phyloP scores from a whole-genome alignment of 495 filamentous ascomycete genomes.

The Letharia lupina region DNA sequence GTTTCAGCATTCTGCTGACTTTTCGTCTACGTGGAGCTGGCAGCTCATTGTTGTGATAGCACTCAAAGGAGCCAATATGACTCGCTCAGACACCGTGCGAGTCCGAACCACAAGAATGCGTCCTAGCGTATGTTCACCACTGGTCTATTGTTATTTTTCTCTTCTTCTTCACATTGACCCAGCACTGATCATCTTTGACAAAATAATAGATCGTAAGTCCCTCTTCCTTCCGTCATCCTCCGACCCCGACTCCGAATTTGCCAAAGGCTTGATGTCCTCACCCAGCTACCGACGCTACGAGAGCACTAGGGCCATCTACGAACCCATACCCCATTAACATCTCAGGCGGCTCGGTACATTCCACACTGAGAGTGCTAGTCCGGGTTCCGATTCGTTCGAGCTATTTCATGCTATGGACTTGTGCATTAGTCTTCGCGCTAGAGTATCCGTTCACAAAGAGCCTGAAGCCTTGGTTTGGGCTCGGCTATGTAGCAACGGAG shows the following conservation, averaged over 20 bases:
- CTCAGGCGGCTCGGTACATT: background rate
- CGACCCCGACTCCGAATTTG: background rate
- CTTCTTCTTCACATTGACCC: background rate
- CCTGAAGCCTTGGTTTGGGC: too few species aligned
- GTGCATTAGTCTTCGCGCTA: background rate
- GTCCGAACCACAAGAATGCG: background rate
- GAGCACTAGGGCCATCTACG: background rate
- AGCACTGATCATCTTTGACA: background rate
- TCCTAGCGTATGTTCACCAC: background rate
- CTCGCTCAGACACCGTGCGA: background rate
- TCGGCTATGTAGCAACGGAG: too few species aligned
- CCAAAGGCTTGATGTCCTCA: background rate
- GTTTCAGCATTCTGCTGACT: background rate
- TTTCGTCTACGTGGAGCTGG: background rate
- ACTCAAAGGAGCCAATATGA: background rate
- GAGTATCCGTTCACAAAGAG: too few species aligned
- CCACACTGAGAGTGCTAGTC: background rate
- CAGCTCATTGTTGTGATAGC: background rate
- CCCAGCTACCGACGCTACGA: background rate
- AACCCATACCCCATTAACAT: background rate
- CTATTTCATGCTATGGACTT: background rate
- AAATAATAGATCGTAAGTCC: background rate
- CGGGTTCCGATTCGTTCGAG: background rate
- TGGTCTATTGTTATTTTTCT: background rate
- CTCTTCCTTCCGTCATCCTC: background rate